Conservation (phyloP, 331 rosid species). For the Saraca asoca region DNA sequence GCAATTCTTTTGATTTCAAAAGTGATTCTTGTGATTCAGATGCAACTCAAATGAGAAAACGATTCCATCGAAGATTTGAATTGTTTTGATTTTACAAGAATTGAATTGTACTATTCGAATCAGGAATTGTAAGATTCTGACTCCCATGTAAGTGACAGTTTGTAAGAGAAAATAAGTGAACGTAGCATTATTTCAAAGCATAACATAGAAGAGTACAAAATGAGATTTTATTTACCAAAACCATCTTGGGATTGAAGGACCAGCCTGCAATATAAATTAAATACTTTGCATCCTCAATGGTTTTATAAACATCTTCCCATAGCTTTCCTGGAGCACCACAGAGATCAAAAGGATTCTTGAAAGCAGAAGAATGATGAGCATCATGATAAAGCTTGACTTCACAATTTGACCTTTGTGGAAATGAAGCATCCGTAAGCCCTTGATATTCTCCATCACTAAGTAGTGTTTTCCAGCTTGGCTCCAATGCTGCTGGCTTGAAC, state of each 20-base stretch:
- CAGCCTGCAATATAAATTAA: slow-evolving; percentile 92
- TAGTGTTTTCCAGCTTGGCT: slow-evolving; percentile 66
- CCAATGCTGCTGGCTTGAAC: slow-evolving; percentile 77
- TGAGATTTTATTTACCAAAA: slow-evolving; percentile 58
- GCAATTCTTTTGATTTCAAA: too few relatives aligned
- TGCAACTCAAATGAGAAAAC: too few relatives aligned
- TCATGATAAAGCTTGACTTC: slow-evolving; percentile 90
- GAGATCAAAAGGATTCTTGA: slow-evolving; percentile 59
- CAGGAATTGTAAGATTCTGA: too few relatives aligned
- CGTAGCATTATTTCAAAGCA: too few relatives aligned
- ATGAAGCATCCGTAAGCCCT: slow-evolving; percentile 67
- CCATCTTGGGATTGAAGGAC: slow-evolving; percentile 83
- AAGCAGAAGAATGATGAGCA: slow-evolving; percentile 73
- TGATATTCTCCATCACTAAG: slow-evolving; percentile 56
- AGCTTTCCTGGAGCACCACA: slow-evolving; percentile 68
- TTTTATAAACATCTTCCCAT: slow-evolving; percentile 92
- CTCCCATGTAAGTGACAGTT: too few relatives aligned
- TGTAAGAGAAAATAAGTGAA: too few relatives aligned
- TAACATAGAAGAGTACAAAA: neutral
- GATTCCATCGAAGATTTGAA: too few relatives aligned
- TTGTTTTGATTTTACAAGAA: too few relatives aligned
- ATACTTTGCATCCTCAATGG: slow-evolving; percentile 79
- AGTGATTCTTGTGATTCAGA: too few relatives aligned
- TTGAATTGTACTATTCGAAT: too few relatives aligned
- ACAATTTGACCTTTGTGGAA: slow-evolving; percentile 76